Base-by-base conservation (phyloP, 139 green algal species). In the Ostreobium quekettii region DNA sequence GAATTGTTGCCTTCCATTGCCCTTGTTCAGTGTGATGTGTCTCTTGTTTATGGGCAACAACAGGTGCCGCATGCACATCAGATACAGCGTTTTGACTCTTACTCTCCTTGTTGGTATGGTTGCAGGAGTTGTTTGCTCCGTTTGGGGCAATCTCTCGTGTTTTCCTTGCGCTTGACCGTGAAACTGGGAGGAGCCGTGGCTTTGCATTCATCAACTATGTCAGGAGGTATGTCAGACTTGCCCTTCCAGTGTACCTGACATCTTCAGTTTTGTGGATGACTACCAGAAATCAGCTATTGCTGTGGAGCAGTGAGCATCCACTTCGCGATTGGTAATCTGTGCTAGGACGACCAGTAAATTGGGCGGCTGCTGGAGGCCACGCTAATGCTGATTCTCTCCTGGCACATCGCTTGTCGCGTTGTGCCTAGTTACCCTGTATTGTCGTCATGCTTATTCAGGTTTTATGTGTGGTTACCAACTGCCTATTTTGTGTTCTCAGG, bases 191-290 rank as follows among this genome's bases (percentile, higher is more conserved):
- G 78, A 89, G 78, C 67, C 75, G 94, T 19, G 94, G 94, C 49
- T 99, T 99, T 84, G 94, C 89, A 0, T 99, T 99, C 67, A 88
- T 99, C 78, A 99, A 97, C 81, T 99, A 97, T 68, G 75, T 90
- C 36, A 75, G 83, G 76, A 85, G 76, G 80, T 88, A 56, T 33
- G 70, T 29, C 57, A 31, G 32, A 31, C 57, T 11, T 53, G 46
- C 46, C 46, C 46, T 15, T 19, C 46, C 46, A 11, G 19, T 19
- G 46, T 19, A 19, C 46, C 19, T 53, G 46, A 11, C 46, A 19
- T 53, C 46, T 19, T 15, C 46, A n/a, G n/a, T n/a, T n/a, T n/a
- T n/a, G n/a, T n/a, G n/a, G n/a, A n/a, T n/a, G n/a, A n/a, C n/a
- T n/a, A n/a, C n/a, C n/a, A n/a, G n/a, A n/a, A n/a, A n/a, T n/a